Evolutionary conservation across 177 flowering plant genomes (phyloP), one percentile per base, ranked within the genome.

Genomic region (Vitis hybrid): DNA sequence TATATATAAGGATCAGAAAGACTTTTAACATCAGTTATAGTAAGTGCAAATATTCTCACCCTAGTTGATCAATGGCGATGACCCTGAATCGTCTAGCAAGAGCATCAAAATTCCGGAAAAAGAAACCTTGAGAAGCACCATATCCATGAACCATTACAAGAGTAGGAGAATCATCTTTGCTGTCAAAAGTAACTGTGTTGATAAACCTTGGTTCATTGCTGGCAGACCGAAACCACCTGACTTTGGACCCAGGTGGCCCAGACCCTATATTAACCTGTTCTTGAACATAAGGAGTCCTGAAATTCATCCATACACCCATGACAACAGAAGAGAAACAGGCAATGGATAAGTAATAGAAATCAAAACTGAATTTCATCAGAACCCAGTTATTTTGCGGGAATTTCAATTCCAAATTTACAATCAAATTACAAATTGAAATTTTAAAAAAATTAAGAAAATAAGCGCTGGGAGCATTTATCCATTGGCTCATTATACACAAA

Each of bases 111-210:
- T 95, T 95, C 45, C 97, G 83, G 71, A 91, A 95, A 80, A 96
- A 96, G 86, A 96, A 93, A 23, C 99, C 97, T 66, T 88, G 98
- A 62, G 98, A 91, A 58, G 98, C 98, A 68, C 72, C 99, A 75
- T 93, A 95, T 30, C 99, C 99, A 74, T 91, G 98, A 67, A 95
- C 88, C 99, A 96, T 91, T 14, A 93, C 97, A 49, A 96, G 88
- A 3, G 97, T 91, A 2, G 99, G 98, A 32, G 92, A 66, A 57
- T 71, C 92, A 66, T 84, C 91, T 70, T 84, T 86, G 77, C 89
- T 75, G 23, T 89, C 92, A 74, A 93, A 92, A 3, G 95, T 89
- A 34, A 96, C 87, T 2, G 99, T 89, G 78, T 96, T 96, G 74
- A 93, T 88, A 70, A 90, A 96, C 80, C 98, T 84, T 3, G 92